Evolutionary conservation across 352 stramenopile genomes (phyloP), one percentile per base, ranked within the genome.

Genomic region (Achlya hypogyna): DNA sequence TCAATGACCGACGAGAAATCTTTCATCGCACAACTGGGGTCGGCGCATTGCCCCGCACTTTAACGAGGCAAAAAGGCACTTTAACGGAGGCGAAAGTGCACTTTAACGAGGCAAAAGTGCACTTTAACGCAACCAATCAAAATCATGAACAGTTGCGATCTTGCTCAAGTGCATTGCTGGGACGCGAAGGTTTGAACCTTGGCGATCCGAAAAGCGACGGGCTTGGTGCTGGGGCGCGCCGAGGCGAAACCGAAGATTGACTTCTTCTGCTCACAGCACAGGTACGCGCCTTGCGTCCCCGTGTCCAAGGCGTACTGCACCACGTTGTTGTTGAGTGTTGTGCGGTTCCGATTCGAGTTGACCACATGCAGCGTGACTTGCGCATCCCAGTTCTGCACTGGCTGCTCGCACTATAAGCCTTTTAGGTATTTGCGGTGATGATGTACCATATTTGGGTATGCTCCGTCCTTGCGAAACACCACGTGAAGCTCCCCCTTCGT

Each of bases 401-500:
- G 45, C 45, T 53, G n/a, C n/a, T 5, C 18, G 14, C n/a, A 22
- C 10, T 53, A 4, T 29, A 29, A 2, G 1, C 2, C 28, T 38
- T 5, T 27, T 16, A 35, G 22, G 25, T 38, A 22, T 12, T 35
- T 9, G n/a, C n/a, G n/a, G n/a, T n/a, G 10, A 27, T 53, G 1
- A 2, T 10, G 45, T 31, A 25, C 45, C 45, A 58, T 22, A 18
- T 45, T n/a, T 18, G 38, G 51, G 23, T 1, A 58, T 58, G 51
- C 22, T 18, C 4, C 25, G 5, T 2, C 51, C 10, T 53, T 29
- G n/a, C n/a, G 23, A 5, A 60, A 60, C 6, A 23, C 31, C 12
- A 60, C 28, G 16, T 60, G 52, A 5, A 60, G 29, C 22, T 60
- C 52, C 29, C 52, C 52, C 18, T 60, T 60, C 29, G 25, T 45